Percentiles rank a stretch among this genome's conserved stretches.
These are phyloP conservation scores for Syncephalastrum racemosum DNA, from an alignment of 371 early-diverging fungal genomes.

Conservation along the genomic window DNA sequence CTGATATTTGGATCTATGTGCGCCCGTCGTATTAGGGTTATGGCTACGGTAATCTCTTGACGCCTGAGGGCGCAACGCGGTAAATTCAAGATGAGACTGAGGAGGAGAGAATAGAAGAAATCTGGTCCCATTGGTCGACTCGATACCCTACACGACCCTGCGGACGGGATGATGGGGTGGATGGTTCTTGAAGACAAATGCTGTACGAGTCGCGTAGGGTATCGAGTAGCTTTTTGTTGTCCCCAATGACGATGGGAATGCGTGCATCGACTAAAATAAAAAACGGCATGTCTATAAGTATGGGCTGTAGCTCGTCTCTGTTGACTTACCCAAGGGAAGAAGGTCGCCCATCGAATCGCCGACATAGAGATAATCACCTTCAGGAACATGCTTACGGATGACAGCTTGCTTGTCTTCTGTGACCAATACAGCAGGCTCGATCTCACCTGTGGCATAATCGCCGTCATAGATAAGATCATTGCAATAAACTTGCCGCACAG, in stretches of 20 bases:
- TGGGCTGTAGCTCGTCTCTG: background rate
- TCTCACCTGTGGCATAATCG: constrained; percentile 29
- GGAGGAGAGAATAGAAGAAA: background rate
- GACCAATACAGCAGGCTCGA: constrained; percentile 26
- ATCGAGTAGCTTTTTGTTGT: constrained; percentile 31
- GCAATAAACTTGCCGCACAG: constrained; percentile 24
- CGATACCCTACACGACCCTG: constrained; percentile 3
- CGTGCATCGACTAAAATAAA: constrained; percentile 42
- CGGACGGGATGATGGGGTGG: no score
- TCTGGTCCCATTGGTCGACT: constrained; percentile 9
- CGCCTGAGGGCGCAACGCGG: constrained; percentile 18
- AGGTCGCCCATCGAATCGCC: constrained; percentile 47
- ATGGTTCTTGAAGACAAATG: no score
- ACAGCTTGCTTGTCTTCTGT: constrained; percentile 29
- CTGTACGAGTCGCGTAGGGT: constrained; percentile 3
- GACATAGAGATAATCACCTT: constrained; percentile 23
- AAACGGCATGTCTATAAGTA: background rate
- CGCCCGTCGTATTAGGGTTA: constrained; percentile 1
- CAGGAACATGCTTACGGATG: constrained; percentile 8
- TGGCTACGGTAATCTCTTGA: constrained; percentile 17
- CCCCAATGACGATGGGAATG: constrained; percentile 54
- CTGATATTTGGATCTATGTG: background rate
- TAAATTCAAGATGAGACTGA: constrained; percentile 5
- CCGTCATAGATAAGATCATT: constrained; percentile 31
- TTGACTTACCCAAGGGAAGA: constrained; percentile 27